Base-by-base conservation (phyloP, 257 asterid species). In the Euphrasia confusa region DNA sequence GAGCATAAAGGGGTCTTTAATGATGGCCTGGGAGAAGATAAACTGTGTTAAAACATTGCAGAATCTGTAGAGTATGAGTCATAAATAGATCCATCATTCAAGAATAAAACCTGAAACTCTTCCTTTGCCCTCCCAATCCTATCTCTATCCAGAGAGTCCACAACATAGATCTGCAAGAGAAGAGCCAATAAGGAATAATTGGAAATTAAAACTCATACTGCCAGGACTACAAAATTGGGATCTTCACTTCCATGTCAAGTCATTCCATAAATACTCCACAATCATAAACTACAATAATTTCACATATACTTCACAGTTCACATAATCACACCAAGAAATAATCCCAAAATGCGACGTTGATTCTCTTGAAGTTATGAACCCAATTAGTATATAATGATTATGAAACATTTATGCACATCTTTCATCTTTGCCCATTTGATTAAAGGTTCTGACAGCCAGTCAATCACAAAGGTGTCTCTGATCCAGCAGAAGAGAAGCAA, bases 131-230 rank as follows among this genome's bases (percentile, higher is more conserved):
- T 78, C 61, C 81, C 83, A 14, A 88, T 88, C 65, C 95, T 84
- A 72, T 91, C 98, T 68, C 98, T 78, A 74, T 91, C 98, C 75
- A 91, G 82, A 66, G 96, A 88, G 80, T 88, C 98, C 35, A 88
- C 98, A 40, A 88, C 98, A 72, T 91, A 91, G 71, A 91, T 91
- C 96, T 91, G 83, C 61, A 71, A 62, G 40, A 57, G 32, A 58
- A 32, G 15, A 45, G 3, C 3, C 7, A 45, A 13, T 4, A 45
- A 45, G 17, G 17, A 45, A 45, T 37, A 1, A 37, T n/a, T 11
- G 47, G 37, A 39, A 45, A 64, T 26, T 2, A 58, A 40, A 56
- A 27, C 2, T 15, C 54, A 67, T 44, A 26, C 15, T 55, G 32
- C 60, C 66, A 37, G 7, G 42, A 37, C 12, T 37, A 60, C 42